Conservation (phyloP, 768 basidiomycete genomes). For the Lentinula edodes region DNA sequence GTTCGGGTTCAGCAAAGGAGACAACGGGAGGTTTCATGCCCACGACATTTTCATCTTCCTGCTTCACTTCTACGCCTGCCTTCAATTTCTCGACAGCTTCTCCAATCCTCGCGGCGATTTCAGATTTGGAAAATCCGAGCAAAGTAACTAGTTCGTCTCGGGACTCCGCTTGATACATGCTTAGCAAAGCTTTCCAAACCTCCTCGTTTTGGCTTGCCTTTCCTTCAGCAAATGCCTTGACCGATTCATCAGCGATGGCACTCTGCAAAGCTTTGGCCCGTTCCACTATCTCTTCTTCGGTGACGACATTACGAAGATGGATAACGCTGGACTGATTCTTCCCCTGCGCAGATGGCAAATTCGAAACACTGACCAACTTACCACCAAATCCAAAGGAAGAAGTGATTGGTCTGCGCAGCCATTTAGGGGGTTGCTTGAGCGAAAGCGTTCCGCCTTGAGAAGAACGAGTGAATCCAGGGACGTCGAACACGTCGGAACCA, state of each 20-base stretch:
- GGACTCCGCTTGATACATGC: conserved; percentile 85
- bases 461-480: conserved; percentile 45
- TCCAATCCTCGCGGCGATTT: conserved; percentile 72
- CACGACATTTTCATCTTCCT: conserved; percentile 30
- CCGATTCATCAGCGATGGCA: conserved; percentile 50
- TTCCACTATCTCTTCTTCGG: conserved; percentile 69
- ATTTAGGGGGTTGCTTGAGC: conserved; percentile 92
- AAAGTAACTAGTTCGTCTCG: conserved; percentile 86
- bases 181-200: conserved; percentile 85
- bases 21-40: conserved; percentile 62
- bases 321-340: conserved; percentile 80
- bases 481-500: conserved; percentile 77
- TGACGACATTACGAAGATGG: conserved; percentile 71
- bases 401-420: conserved; percentile 82
- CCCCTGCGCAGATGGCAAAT: conserved; percentile 68
- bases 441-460: conserved; percentile 59
- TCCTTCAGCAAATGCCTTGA: conserved; percentile 68
- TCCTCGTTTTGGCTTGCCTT: conserved; percentile 31
- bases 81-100: conserved; percentile 78
- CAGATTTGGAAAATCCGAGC: conserved; percentile 88
- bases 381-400: conserved; percentile 91
- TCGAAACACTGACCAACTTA: conserved; percentile 73
- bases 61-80: conserved; percentile 27
- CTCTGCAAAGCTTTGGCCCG: conserved; percentile 63
- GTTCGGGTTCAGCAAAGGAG: conserved; percentile 78